Base-by-base conservation (phyloP, 257 asterid genomes). In the Dorcoceras hygrometricum region DNA sequence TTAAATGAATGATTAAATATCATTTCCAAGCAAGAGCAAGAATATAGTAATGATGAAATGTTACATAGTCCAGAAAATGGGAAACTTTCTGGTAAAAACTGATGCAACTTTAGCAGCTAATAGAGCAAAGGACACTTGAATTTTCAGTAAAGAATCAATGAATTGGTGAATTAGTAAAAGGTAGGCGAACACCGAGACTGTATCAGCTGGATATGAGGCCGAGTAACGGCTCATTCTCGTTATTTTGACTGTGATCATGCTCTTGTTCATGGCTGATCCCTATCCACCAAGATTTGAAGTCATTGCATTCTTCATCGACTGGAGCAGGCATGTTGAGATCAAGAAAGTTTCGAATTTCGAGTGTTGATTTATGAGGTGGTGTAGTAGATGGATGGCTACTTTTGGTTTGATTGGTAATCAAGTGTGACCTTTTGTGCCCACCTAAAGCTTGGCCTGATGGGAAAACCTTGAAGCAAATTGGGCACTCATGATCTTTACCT, bases 281-380 rank as follows among this genome's bases (percentile, higher is more conserved):
- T 61, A 67, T 67, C 97, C 89, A 88, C 95, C 96, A 86, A n/a
- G 85, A 74, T 76, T 83, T 80, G 62, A 80, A 80, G 23, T 66
- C 76, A 58, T 32, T 75, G 80, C 77, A 69, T 14, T 83, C 96
- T 58, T 85, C 95, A 32, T 92, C 98, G n/a, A 56, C 80, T 2
- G 95, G 95, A 58, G 98, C 95, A 55, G 98, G 97, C 83, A 89
- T 39, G 72, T 92, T 92, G 64, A 92, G 97, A 83, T 92, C 98
- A 75, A 92, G 86, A 71, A 89, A 83, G 59, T 76, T 76, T 60
- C 93, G 75, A 16, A 76, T 75, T 78, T 81, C 86, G 46, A 84
- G 75, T 11, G 31, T 23, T 60, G 80, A 75, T 22, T 81, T 69
- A 16, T 66, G 65, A 9, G 60, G 55, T 10, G 23, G 63, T 32